phyloP scores from a whole-genome alignment of 192 early-diverging fungal genomes.

The Linnemannia hyalina region DNA sequence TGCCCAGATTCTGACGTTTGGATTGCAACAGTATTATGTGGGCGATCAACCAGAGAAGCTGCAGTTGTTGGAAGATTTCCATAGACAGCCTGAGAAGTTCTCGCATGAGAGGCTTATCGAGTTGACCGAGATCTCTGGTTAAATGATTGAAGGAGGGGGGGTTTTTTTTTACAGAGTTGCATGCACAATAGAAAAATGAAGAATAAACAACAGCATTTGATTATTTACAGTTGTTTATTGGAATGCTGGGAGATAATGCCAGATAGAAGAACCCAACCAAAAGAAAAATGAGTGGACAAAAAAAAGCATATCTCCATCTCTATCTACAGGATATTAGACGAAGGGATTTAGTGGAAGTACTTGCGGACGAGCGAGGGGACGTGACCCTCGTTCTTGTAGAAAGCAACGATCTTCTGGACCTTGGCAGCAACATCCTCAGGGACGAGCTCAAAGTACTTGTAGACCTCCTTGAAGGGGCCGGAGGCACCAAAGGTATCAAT shows the following conservation, averaged over 20 bases:
- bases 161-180: neutral
- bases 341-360: slow-evolving; percentile 49
- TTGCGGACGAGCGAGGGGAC: slow-evolving; percentile 61
- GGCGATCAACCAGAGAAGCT: slow-evolving; percentile 76
- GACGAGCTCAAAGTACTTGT: slow-evolving; percentile 87
- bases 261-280: neutral
- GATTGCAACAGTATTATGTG: slow-evolving; percentile 91
- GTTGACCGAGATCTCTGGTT: slow-evolving; percentile 56
- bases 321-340: neutral
- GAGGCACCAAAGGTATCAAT: slow-evolving; percentile 93
- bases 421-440: slow-evolving; percentile 80
- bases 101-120: slow-evolving; percentile 73
- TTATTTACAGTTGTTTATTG: slow-evolving; percentile 34
- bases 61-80: slow-evolving; percentile 82
- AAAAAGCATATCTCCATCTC: neutral
- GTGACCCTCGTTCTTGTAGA: slow-evolving; percentile 73
- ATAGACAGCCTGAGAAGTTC: slow-evolving; percentile 81
- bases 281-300: too few relatives aligned
- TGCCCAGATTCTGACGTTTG: slow-evolving; percentile 84
- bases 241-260: neutral
- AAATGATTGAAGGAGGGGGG: slow-evolving; percentile 8
- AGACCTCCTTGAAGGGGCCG: slow-evolving; percentile 86
- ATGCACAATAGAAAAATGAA: neutral
- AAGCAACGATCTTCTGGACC: slow-evolving; percentile 84
- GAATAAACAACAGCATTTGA: neutral